Evolutionary conservation across 2,329 filamentous ascomycete genomes (phyloP).

Genomic region (Aureobasidium sp.): DNA sequence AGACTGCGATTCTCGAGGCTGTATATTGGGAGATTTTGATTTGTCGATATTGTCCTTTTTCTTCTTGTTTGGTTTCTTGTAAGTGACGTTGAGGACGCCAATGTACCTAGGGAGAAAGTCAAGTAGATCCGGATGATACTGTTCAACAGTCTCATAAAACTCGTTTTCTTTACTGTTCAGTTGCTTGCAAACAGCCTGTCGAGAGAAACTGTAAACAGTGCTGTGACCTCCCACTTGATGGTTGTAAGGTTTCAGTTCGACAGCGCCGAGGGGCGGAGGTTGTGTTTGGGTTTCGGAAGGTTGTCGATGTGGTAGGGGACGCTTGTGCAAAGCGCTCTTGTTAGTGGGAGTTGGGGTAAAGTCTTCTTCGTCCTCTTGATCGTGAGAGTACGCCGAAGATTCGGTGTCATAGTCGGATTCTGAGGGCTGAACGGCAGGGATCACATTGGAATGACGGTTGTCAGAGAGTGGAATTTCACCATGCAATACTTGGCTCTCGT

Average conservation of each 20-base stretch:
- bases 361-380: slow-evolving; percentile 44
- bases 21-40: slow-evolving; percentile 10
- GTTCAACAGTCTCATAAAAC: slow-evolving; percentile 95
- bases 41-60: slow-evolving; percentile 23
- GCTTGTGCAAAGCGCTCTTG: slow-evolving; percentile 5
- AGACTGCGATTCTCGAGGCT: background rate
- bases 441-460: slow-evolving; percentile 25
- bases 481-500: slow-evolving; percentile 54
- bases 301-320: background rate
- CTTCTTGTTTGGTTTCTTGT: slow-evolving; percentile 68
- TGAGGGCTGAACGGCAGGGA: slow-evolving; percentile 20
- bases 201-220: slow-evolving; percentile 91
- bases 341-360: slow-evolving; percentile 39
- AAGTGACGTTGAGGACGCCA: slow-evolving; percentile 92
- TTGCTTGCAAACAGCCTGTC: slow-evolving; percentile 93
- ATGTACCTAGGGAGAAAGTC: slow-evolving; percentile 94
- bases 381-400: slow-evolving; percentile 33
- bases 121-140: slow-evolving; percentile 79
- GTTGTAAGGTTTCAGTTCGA: slow-evolving; percentile 92
- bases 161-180: slow-evolving; percentile 97
- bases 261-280: slow-evolving; percentile 68
- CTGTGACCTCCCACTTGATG: slow-evolving; percentile 97
- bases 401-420: slow-evolving; percentile 38
- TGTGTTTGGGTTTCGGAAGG: slow-evolving; percentile 24
- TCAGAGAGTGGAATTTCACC: slow-evolving; percentile 46